phyloP scores from a whole-genome alignment of 73 alveolate genomes.

The Symbiodinium pilosum region DNA sequence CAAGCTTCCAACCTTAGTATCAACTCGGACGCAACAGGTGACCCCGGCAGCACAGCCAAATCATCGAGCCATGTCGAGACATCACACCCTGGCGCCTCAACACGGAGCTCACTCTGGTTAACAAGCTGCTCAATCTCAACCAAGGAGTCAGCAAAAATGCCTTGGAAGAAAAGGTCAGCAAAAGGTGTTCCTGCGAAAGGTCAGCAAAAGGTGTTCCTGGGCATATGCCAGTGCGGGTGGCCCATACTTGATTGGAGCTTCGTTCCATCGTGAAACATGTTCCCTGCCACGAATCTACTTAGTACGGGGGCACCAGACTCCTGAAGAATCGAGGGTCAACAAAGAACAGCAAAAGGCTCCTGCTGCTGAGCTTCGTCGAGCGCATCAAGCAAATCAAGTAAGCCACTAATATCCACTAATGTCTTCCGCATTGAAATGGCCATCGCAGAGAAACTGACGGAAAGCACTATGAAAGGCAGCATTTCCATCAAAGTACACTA shows the following conservation, averaged over 20 bases:
- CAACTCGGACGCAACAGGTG: neutral
- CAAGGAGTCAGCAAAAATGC: neutral
- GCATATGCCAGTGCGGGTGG: neutral
- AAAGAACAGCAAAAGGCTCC: neutral
- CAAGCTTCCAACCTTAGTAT: neutral
- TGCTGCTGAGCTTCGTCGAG: too few relatives aligned
- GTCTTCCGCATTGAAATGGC: neutral
- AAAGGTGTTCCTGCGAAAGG: neutral
- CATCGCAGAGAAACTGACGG: neutral
- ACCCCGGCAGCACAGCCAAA: neutral
- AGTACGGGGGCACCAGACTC: neutral
- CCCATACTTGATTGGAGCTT: neutral
- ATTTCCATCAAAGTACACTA: neutral
- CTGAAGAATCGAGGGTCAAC: neutral
- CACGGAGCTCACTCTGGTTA: neutral
- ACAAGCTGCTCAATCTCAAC: neutral
- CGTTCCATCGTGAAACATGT: neutral
- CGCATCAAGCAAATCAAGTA: neutral
- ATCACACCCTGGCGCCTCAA: neutral
- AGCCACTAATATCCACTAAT: neutral
- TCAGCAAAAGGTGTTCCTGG: too few relatives aligned
- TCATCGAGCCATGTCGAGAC: neutral
- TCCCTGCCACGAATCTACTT: neutral
- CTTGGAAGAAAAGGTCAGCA: neutral
- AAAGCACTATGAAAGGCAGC: neutral